A percentile compares a stretch with the other conserved stretches of the same genome.
These are phyloP conservation scores for Plasmodium falciparum DNA, from an alignment of 169 alveolate species.

Conservation along the genomic window DNA sequence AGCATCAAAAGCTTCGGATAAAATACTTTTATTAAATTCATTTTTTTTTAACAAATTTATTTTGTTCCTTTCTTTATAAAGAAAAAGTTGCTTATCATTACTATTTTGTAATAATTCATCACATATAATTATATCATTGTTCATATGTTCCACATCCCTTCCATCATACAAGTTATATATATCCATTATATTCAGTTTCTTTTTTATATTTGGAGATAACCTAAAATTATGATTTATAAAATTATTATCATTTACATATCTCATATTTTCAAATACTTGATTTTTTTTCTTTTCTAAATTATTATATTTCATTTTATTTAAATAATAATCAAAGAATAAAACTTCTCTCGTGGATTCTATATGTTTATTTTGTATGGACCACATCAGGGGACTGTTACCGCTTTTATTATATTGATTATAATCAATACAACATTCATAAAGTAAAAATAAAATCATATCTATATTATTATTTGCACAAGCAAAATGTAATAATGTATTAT, in stretches of 20 bases:
- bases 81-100: slow-evolving; percentile 8
- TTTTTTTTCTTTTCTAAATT: slow-evolving; percentile 33
- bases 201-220: slow-evolving; percentile 19
- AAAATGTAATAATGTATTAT: slow-evolving; percentile 82
- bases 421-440: slow-evolving; percentile 78
- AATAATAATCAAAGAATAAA: slow-evolving; percentile 78
- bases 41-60: slow-evolving; percentile 75
- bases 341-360: slow-evolving; percentile 78
- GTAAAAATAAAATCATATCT: slow-evolving; percentile 79
- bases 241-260: neutral
- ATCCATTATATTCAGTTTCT: slow-evolving; percentile 42
- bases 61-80: slow-evolving; percentile 63
- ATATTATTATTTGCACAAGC: slow-evolving; percentile 83
- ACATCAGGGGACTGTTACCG: slow-evolving; percentile 85
- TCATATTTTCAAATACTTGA: slow-evolving; percentile 49
- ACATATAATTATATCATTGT: no score
- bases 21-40: slow-evolving; percentile 75
- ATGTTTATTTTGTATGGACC: slow-evolving; percentile 86
- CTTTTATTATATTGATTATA: slow-evolving; percentile 77
- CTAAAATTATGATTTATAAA: slow-evolving; percentile 14
- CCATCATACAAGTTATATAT: slow-evolving; percentile 21
- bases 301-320: slow-evolving; percentile 74
- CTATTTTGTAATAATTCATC: neutral
- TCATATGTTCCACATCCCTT: neutral
- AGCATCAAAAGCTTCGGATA: slow-evolving; percentile 82